A percentile compares a stretch with the other conserved stretches of the same genome.
These are phyloP conservation scores for Hydrangea macrophylla DNA, from an alignment of 148 eudicot genomes.

Conservation along the genomic window DNA sequence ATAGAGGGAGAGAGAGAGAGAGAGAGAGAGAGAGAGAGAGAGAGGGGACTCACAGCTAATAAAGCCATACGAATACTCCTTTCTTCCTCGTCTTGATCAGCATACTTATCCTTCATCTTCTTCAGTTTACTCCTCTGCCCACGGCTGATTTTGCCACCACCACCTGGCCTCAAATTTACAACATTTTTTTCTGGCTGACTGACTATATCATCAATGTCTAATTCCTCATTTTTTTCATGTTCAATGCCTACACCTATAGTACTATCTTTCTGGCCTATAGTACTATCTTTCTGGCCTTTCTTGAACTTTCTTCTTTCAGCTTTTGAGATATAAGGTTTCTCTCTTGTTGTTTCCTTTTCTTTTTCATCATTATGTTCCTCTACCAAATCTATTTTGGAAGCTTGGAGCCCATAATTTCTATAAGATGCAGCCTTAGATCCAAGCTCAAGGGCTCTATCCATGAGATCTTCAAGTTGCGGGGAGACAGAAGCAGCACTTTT, in stretches of 20 bases:
- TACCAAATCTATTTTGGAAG: conserved; percentile 30
- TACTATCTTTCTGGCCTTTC: conserved; percentile 65
- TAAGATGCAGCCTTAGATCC: conserved; percentile 59
- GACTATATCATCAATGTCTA: conserved; percentile 25
- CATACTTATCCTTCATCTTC: conserved; percentile 96
- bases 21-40: too few species aligned
- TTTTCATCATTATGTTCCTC: conserved; percentile 40
- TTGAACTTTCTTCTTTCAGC: conserved; percentile 89
- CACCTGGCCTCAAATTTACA: conserved; percentile 32
- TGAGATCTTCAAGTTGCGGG: conserved; percentile 72
- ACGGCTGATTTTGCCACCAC: conserved; percentile 71
- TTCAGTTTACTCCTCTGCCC: conserved; percentile 94
- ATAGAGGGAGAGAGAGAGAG: too few species aligned
- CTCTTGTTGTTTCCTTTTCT: conserved; percentile 37
- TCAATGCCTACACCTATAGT: conserved; percentile 28
- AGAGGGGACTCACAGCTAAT: conserved; percentile 81
- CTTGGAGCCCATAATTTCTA: conserved; percentile 45
- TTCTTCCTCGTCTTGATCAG: conserved; percentile 97
- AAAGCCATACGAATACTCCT: conserved; percentile 88
- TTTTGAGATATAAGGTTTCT: conserved; percentile 83
- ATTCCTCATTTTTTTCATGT: conserved; percentile 30
- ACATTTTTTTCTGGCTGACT: conserved; percentile 42
- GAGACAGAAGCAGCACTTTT: conserved; percentile 31
- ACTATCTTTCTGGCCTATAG: conserved; percentile 37
- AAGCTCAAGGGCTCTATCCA: conserved; percentile 96